These are phyloP conservation scores for Camelina hispida DNA, from an alignment of 345 rosid species.

Conservation along the genomic window DNA sequence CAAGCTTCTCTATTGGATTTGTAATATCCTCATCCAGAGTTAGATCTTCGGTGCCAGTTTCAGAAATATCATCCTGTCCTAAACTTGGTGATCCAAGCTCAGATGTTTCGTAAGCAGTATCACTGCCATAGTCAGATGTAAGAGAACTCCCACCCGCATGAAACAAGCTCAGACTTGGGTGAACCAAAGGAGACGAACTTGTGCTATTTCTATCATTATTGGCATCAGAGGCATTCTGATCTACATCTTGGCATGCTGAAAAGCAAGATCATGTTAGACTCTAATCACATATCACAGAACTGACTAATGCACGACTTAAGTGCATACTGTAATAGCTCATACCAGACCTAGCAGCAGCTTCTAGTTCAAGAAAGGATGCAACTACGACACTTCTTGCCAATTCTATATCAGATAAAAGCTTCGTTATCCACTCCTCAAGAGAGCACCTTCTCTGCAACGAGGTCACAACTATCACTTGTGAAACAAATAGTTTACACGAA, in stretches of 20 bases:
- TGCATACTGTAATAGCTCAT: constrained; percentile 50
- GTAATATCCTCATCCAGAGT: constrained; percentile 77
- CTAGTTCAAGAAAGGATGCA: constrained; percentile 97
- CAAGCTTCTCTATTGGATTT: constrained; percentile 84
- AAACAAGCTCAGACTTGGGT: constrained; percentile 59
- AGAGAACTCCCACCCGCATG: constrained; percentile 67
- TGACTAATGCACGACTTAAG: constrained; percentile 20
- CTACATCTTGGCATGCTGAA: constrained; percentile 92
- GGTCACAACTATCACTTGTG: constrained; percentile 36
- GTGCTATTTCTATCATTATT: constrained; percentile 52
- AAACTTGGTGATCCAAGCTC: constrained; percentile 84
- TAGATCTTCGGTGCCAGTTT: constrained; percentile 69
- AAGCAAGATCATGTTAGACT: constrained; percentile 33
- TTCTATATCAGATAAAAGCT: constrained; percentile 92
- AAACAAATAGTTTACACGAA: constrained; percentile 29
- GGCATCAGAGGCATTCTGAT: constrained; percentile 58
- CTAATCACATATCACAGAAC: constrained; percentile 17
- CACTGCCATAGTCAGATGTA: constrained; percentile 93
- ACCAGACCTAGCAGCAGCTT: constrained; percentile 98
- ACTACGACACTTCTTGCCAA: constrained; percentile 85
- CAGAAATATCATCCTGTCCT: constrained; percentile 71
- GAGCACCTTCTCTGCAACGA: constrained; percentile 91
- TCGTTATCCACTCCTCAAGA: constrained; percentile 97
- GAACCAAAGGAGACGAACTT: constrained; percentile 51
- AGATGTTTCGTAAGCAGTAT: constrained; percentile 90